These are phyloP conservation scores for Metrosideros polymorpha DNA, from an alignment of 441 rosid species.

Conservation along the genomic window DNA sequence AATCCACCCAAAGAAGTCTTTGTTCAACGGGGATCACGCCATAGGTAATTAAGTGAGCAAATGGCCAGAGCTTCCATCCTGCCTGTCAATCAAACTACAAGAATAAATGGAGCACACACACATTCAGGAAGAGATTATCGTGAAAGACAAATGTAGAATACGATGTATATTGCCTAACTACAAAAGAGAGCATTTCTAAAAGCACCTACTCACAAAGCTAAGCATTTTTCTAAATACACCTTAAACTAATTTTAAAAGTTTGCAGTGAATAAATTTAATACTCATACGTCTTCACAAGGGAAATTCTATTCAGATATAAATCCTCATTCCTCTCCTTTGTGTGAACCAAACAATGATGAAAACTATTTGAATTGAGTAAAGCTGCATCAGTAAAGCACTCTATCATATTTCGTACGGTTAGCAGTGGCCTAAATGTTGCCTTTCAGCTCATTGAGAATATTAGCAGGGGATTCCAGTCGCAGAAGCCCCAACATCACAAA, in stretches of 20 bases:
- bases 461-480: constrained; percentile 63
- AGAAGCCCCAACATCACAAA: constrained; percentile 52
- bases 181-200: too few species aligned
- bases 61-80: constrained; percentile 17
- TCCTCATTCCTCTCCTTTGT: too few species aligned
- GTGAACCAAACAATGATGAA: background rate
- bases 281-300: too few species aligned
- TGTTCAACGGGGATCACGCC: constrained; percentile 73
- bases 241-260: too few species aligned
- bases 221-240: too few species aligned
- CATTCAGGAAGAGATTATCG: background rate
- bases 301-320: too few species aligned
- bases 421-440: constrained; percentile 76
- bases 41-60: constrained; percentile 34
- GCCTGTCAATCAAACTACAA: background rate
- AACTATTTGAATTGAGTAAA: background rate
- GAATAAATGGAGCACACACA: background rate
- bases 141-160: background rate
- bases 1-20: constrained; percentile 39
- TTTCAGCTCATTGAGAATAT: constrained; percentile 46
- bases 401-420: constrained; percentile 46
- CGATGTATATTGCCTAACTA: background rate
- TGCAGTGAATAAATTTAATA: too few species aligned
- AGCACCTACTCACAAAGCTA: too few species aligned
- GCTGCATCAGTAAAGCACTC: background rate